Base-by-base conservation (phyloP, 2,329 filamentous ascomycete genomes). In the Calonectria pseudoreteaudii region DNA sequence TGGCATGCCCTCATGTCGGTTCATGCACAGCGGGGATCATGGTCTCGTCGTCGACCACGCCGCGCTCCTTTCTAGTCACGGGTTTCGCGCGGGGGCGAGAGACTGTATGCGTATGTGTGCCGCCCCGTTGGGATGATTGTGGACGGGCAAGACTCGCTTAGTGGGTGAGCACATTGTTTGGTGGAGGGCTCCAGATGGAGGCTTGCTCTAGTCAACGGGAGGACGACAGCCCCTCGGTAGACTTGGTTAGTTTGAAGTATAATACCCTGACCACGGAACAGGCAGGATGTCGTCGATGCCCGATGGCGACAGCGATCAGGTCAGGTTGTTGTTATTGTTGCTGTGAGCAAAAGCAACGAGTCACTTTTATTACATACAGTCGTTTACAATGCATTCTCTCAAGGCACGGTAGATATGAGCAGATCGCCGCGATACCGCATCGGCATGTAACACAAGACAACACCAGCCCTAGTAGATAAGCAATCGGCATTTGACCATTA, bases 401-500 rank as follows among this genome's bases (percentile, higher is more conserved):
- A 34, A 3, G 28, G 34, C 3, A 34, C 31, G 36, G 34, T 23
- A 62, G 38, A 65, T 60, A 64, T 68, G 67, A 50, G 41, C 66
- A 62, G 38, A n/a, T 50, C 44, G 5, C n/a, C 18, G 9, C 38
- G 26, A 58, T 47, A 67, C 69, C 41, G 53, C 73, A n/a, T 47
- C 53, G 53, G 68, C 70, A 38, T 68, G 64, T 49, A 52, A 38
- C 71, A 70, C 38, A 72, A 77, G 44, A 30, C 31, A 47, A 8
- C 62, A 69, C 73, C 74, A 77, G 44, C 30, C 31, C 62, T 50
- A 50, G 65, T 23, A 77, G 78, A 80, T 79, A 79, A 80, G 66
- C 52, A 53, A 60, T 65, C 28, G 62, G 23, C 18, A 62, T 50
- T 31, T 60, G 44, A 44, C 53, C 68, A 72, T 65, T 69, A 68